Percentiles rank a stretch among this genome's conserved stretches.
Conservation (phyloP, 495 filamentous ascomycete genomes). For the Xylaria castorea region DNA sequence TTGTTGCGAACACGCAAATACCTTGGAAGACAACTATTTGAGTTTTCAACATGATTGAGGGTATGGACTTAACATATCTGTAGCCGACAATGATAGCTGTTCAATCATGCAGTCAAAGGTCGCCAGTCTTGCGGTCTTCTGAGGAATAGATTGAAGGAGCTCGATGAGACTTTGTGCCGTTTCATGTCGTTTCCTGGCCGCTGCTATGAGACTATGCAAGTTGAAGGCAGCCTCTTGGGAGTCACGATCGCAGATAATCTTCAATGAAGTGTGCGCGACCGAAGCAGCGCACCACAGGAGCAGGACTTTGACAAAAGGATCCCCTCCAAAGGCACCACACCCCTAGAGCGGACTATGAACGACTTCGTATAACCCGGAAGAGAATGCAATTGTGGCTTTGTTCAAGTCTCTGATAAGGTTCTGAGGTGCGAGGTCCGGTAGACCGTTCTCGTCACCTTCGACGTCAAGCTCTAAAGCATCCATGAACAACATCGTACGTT, state of each 20-base stretch:
- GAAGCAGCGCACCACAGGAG: slow-evolving; percentile 41
- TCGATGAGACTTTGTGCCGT: background rate
- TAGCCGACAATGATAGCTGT: background rate
- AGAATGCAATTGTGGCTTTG: slow-evolving; percentile 36
- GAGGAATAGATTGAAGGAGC: slow-evolving; percentile 2
- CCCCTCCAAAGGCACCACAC: slow-evolving; percentile 39
- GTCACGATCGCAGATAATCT: slow-evolving; percentile 30
- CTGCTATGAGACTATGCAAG: background rate
- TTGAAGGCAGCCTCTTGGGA: background rate
- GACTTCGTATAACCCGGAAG: slow-evolving; percentile 7
- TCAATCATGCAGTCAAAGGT: slow-evolving; percentile 4
- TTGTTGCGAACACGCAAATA: background rate
- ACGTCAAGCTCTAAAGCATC: slow-evolving; percentile 41
- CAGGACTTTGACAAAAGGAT: slow-evolving; percentile 37
- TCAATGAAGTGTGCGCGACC: slow-evolving; percentile 26
- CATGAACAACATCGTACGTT: slow-evolving; percentile 40
- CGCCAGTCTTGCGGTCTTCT: slow-evolving; percentile 11
- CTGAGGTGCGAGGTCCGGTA: slow-evolving; percentile 31
- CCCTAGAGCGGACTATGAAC: slow-evolving; percentile 38
- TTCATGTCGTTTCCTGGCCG: background rate
- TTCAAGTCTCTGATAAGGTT: slow-evolving; percentile 32
- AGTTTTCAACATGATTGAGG: background rate
- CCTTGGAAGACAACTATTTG: background rate
- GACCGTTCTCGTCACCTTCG: slow-evolving; percentile 9
- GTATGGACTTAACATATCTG: background rate